These are phyloP conservation scores for Monilinia fructigena DNA, from an alignment of 2,329 filamentous ascomycete genomes.

Conservation along the genomic window DNA sequence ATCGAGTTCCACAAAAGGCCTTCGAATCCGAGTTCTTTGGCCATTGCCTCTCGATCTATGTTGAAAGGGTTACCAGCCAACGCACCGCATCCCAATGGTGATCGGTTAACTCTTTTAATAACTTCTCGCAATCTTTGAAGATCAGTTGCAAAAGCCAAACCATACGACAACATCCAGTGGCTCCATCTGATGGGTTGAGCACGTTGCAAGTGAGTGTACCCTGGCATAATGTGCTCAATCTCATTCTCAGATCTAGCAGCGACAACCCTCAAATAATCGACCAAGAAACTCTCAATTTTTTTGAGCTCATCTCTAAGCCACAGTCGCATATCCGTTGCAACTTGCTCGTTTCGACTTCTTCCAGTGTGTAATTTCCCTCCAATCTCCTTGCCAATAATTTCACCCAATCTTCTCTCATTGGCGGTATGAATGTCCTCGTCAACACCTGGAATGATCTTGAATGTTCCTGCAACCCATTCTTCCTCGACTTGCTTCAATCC, in stretches of 20 bases:
- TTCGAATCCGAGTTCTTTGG: conserved; percentile 77
- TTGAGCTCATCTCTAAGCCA: conserved; percentile 78
- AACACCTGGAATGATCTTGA: conserved; percentile 51
- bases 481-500: conserved; percentile 60
- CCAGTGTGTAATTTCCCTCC: conserved; percentile 89
- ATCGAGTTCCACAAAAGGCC: conserved; percentile 74
- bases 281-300: conserved; percentile 66
- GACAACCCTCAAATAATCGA: conserved; percentile 67
- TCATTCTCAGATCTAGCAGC: conserved; percentile 69
- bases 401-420: conserved; percentile 70
- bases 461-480: conserved; percentile 53
- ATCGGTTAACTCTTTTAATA: conserved; percentile 69
- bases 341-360: conserved; percentile 85
- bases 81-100: conserved; percentile 47
- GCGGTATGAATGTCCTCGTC: conserved; percentile 67
- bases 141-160: conserved; percentile 68
- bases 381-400: conserved; percentile 82
- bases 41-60: conserved; percentile 77
- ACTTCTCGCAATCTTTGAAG: conserved; percentile 75
- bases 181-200: conserved; percentile 78
- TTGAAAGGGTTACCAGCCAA: conserved; percentile 79
- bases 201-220: conserved; percentile 81
- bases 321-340: conserved; percentile 85
- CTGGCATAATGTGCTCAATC: conserved; percentile 78
- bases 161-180: conserved; percentile 78